phyloP scores from a whole-genome alignment of 1,139 yeast species.

The Zygotorulaspora mrakii region DNA sequence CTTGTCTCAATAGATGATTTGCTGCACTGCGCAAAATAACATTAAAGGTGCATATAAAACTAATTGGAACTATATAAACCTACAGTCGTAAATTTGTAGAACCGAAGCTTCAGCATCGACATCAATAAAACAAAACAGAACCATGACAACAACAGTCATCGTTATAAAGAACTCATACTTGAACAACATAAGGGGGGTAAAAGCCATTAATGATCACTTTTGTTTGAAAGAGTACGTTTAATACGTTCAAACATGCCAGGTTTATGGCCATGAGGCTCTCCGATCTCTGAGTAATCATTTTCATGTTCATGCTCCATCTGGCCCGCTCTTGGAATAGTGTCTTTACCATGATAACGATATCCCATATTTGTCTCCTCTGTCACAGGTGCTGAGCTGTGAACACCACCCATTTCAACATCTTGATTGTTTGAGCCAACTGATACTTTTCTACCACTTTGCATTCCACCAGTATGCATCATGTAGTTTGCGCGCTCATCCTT shows the following conservation, averaged over 20 bases:
- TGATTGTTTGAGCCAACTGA: constrained; percentile 12
- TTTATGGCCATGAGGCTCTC: constrained; percentile 5
- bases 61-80: not conserved
- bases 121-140: too few species aligned
- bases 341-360: constrained; percentile 6
- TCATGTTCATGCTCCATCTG: constrained; percentile 6
- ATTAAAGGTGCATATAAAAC: too few species aligned
- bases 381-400: constrained; percentile 1
- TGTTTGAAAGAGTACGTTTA: constrained; percentile 10
- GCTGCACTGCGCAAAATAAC: not conserved
- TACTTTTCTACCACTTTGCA: constrained; percentile 6
- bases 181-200: too few species aligned
- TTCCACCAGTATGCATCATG: constrained; percentile 8
- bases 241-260: constrained; percentile 12
- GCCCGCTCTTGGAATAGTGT: constrained; percentile 13
- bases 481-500: constrained; percentile 6
- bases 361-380: constrained; percentile 3
- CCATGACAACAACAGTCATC: too few species aligned
- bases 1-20: too few species aligned
- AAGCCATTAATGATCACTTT: constrained; percentile 4
- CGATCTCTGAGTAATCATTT: constrained; percentile 5
- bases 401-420: constrained; percentile 4
- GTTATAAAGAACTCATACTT: too few species aligned
- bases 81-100: not conserved
- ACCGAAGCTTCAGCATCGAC: not conserved